These are phyloP conservation scores for Chlamydomonas schloesseri DNA, from an alignment of 139 green algal genomes.

Conservation along the genomic window DNA sequence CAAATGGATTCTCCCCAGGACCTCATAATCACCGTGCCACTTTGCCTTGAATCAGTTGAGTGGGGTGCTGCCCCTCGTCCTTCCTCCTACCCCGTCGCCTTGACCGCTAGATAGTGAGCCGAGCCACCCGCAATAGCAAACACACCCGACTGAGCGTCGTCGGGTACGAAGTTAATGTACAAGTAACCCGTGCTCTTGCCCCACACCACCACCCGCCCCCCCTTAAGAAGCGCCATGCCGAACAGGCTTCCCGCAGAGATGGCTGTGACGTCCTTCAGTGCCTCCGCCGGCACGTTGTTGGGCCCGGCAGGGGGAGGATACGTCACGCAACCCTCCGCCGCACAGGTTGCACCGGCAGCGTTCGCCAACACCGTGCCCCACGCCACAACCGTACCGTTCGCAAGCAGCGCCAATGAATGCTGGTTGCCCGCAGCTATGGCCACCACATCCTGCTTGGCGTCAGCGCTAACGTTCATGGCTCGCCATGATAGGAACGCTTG, in stretches of 20 bases:
- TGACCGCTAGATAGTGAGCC: not conserved
- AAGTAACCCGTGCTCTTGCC: not conserved
- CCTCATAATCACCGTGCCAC: too few relatives aligned
- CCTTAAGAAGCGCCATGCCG: not conserved
- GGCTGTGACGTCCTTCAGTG: not conserved
- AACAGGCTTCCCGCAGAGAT: not conserved
- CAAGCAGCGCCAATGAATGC: conserved; percentile 3
- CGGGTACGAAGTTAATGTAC: not conserved
- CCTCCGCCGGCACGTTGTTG: not conserved
- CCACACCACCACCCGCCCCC: not conserved
- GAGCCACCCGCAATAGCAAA: not conserved
- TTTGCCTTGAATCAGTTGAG: too few relatives aligned
- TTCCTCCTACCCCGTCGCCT: too few relatives aligned
- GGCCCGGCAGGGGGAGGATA: too few relatives aligned
- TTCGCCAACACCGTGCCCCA: not conserved
- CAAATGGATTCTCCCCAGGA: too few relatives aligned
- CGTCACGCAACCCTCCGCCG: too few relatives aligned
- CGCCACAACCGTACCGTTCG: not conserved
- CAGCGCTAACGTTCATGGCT: not conserved
- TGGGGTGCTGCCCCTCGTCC: too few relatives aligned
- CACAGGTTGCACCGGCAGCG: not conserved
- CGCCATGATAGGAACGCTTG: not conserved
- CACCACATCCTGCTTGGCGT: not conserved
- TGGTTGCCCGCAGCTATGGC: not conserved
- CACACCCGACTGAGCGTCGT: not conserved